Evolutionary conservation across 2,329 filamentous ascomycete genomes (phyloP).

Genomic region (Verticillium albo-atrum): DNA sequence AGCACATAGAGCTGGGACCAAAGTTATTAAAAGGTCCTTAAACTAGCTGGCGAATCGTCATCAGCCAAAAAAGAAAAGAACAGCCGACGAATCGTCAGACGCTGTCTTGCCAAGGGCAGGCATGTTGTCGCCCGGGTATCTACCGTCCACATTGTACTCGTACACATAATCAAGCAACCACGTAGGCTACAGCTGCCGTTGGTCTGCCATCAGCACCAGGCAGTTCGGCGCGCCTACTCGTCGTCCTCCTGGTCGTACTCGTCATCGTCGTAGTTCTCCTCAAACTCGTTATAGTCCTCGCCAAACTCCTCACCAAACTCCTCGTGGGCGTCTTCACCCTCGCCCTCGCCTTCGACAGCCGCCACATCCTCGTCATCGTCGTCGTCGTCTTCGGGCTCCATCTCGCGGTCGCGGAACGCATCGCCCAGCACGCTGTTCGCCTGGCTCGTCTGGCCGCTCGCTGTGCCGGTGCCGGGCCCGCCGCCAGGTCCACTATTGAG

Average conservation of each 20-base stretch:
- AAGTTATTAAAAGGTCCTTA: neutral
- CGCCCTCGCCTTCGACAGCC: constrained; percentile 26
- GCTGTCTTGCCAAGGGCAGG: neutral
- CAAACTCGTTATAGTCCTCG: constrained; percentile 16
- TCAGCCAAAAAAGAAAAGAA: no score
- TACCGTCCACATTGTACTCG: neutral
- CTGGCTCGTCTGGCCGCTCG: constrained; percentile 27
- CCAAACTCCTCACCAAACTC: constrained; percentile 14
- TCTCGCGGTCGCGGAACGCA: constrained; percentile 28
- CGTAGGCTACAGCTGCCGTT: no score
- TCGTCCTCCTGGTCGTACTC: constrained; percentile 11
- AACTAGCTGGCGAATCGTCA: no score
- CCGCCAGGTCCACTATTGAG: constrained; percentile 43
- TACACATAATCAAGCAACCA: no score
- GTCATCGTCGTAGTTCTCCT: constrained; percentile 27
- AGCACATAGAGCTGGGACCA: neutral
- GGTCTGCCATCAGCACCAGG: no score
- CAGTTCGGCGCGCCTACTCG: no score
- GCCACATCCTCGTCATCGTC: constrained; percentile 30
- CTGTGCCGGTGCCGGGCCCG: constrained; percentile 45
- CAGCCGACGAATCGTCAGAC: neutral
- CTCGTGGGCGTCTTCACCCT: constrained; percentile 17
- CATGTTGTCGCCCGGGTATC: neutral
- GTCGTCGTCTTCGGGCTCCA: constrained; percentile 28
- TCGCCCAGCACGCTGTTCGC: constrained; percentile 25